Evolutionary conservation across 441 rosid species (phyloP).

Genomic region (Lagerstroemia fauriei): DNA sequence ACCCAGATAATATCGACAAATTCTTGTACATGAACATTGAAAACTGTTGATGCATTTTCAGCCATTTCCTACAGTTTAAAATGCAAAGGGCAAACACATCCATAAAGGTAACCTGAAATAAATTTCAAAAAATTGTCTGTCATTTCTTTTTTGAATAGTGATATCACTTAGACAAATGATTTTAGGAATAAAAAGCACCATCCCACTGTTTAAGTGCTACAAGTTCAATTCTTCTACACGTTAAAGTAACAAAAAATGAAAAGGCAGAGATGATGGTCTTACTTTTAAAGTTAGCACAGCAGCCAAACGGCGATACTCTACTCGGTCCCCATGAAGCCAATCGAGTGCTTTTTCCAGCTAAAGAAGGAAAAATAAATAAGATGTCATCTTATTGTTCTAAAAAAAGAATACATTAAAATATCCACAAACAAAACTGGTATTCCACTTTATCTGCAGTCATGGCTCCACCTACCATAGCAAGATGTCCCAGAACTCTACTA

Average conservation of each 20-base stretch:
- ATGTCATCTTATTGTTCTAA: slow-evolving; percentile 17
- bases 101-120: slow-evolving; percentile 8
- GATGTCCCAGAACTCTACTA: slow-evolving; percentile 92
- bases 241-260: background rate
- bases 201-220: background rate
- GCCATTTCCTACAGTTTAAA: slow-evolving; percentile 82
- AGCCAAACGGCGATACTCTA: slow-evolving; percentile 88
- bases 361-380: slow-evolving; percentile 22
- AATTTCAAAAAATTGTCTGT: background rate
- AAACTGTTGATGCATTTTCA: slow-evolving; percentile 99
- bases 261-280: slow-evolving; percentile 25
- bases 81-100: slow-evolving; percentile 7
- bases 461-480: slow-evolving; percentile 96
- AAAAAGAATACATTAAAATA: slow-evolving; percentile 16
- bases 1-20: slow-evolving; percentile 99
- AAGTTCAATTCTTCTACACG: background rate
- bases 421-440: slow-evolving; percentile 62
- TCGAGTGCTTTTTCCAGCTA: slow-evolving; percentile 86
- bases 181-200: background rate
- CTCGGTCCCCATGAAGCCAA: slow-evolving; percentile 89
- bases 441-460: slow-evolving; percentile 99
- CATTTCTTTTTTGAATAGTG: background rate
- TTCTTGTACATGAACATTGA: slow-evolving; percentile 93
- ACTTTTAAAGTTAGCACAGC: slow-evolving; percentile 94
- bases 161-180: background rate